Evolutionary conservation across 345 rosid genomes (phyloP), one percentile per base, ranked within the genome.

Genomic region (Gossypium turneri): DNA sequence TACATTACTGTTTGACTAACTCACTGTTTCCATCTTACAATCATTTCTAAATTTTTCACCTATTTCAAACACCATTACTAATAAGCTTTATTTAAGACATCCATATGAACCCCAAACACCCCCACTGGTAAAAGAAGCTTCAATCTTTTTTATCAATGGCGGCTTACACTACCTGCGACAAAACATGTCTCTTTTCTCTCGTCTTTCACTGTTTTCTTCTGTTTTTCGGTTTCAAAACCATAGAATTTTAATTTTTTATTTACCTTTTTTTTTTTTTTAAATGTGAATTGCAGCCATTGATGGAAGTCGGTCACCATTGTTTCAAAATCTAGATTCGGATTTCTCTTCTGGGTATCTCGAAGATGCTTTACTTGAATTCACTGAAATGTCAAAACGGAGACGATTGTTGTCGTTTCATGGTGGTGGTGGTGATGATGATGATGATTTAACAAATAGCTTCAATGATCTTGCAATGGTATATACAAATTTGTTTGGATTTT

Each of bases 341-440:
- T 80, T 85, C 34, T 92, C 98, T 16, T 86, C 97, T 72, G 98
- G 98, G 44, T 92, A 94, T 67, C 84, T 94, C 15, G 92, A 94
- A 78, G 98, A 94, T 62, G 98, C 97, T 38, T 76, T 94, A 73
- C 76, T 89, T 3, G 93, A 89, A 78, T 88, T 86, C 50, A 81
- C 80, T 20, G 94, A 86, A 72, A 76, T 85, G 67, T 87, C 92
- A 70, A 94, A 92, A 84, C 82, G 92, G 55, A 80, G 93, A 69
- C 89, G 97, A 3, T 22, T 57, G 41, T 74, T 92, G 81, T 44
- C 13, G 51, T 58, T 83, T 48, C 78, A 47, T 69, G 8, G 57
- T 63, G 80, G 75, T 8, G 78, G 78, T 81, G 66, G 55, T 69
- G 80, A 78, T 8, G 78, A 82, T 81, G 66, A 64, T 72, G 29